Percentiles rank a stretch among this genome's conserved stretches.
Evolutionary conservation across 2,329 filamentous ascomycete genomes (phyloP).

Genomic region (Sphaerulina musiva): DNA sequence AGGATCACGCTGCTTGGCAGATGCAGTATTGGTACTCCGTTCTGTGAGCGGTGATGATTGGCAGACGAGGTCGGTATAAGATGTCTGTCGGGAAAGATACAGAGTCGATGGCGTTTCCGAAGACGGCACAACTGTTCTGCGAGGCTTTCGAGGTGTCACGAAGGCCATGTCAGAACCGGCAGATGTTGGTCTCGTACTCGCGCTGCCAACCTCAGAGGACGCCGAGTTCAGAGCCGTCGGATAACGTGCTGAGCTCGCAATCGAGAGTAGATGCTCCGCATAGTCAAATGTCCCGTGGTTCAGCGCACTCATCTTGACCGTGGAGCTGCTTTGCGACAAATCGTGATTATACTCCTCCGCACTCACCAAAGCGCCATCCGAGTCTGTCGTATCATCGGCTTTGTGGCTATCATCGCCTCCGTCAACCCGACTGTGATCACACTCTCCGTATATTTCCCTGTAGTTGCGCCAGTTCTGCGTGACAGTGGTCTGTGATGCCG

Average conservation of each 20-base stretch:
- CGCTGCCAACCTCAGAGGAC: constrained; percentile 1
- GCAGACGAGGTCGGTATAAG: neutral
- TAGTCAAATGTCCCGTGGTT: neutral
- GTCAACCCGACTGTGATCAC: neutral
- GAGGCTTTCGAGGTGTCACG: constrained; percentile 12
- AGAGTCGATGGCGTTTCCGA: constrained; percentile 19
- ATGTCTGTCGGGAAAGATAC: constrained; percentile 8
- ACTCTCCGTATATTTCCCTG: neutral
- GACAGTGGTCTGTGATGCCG: constrained; percentile 10
- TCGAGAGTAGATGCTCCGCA: neutral
- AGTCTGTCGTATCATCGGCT: too few species aligned
- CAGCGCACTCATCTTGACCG: neutral
- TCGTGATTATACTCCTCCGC: neutral
- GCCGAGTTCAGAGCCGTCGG: neutral
- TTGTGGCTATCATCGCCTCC: neutral
- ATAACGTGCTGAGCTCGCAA: constrained; percentile 4
- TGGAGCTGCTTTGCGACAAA: neutral
- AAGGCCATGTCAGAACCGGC: constrained; percentile 6
- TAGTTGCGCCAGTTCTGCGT: constrained; percentile 14
- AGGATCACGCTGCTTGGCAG: neutral
- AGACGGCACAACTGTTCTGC: constrained; percentile 14
- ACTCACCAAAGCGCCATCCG: neutral
- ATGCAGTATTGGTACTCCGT: constrained; percentile 13
- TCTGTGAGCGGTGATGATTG: constrained; percentile 18
- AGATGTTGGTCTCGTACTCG: constrained; percentile 15